phyloP scores from a whole-genome alignment of 148 eudicot species.

The Rhododendron ovatum region DNA sequence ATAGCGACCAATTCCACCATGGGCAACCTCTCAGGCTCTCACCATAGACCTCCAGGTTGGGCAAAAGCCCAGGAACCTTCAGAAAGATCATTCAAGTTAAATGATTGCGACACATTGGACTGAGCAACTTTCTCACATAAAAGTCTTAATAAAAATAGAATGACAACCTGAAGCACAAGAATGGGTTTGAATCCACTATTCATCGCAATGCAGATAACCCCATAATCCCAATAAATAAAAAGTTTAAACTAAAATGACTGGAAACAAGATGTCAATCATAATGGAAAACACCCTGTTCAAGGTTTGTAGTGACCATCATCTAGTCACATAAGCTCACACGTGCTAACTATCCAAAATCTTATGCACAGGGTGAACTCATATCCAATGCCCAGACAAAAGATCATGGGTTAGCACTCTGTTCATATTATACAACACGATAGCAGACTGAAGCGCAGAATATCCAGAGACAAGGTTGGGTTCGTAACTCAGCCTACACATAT shows the following conservation, averaged over 20 bases:
- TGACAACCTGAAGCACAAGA: not conserved
- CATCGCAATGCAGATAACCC: not conserved
- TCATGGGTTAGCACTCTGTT: not conserved
- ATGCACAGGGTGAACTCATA: not conserved
- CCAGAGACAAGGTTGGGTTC: not conserved
- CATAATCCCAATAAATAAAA: not conserved
- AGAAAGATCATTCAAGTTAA: constrained; percentile 76
- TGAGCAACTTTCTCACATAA: constrained; percentile 35
- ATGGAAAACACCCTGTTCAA: not conserved
- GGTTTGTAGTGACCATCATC: not conserved
- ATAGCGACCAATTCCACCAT: constrained; percentile 76
- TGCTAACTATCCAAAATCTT: not conserved
- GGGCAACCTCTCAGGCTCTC: constrained; percentile 56
- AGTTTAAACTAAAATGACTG: not conserved
- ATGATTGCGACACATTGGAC: constrained; percentile 39
- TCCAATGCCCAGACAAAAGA: not conserved
- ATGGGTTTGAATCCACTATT: not conserved
- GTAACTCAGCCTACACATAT: not conserved
- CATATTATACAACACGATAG: not conserved
- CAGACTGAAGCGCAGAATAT: not conserved
- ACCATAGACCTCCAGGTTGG: constrained; percentile 84
- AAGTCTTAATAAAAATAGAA: constrained; percentile 9
- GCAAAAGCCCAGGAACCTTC: constrained; percentile 86
- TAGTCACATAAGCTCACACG: not conserved
- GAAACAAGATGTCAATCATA: not conserved